Conservation (phyloP, 192 early-diverging fungal genomes). For the Ambispora gerdemannii region DNA sequence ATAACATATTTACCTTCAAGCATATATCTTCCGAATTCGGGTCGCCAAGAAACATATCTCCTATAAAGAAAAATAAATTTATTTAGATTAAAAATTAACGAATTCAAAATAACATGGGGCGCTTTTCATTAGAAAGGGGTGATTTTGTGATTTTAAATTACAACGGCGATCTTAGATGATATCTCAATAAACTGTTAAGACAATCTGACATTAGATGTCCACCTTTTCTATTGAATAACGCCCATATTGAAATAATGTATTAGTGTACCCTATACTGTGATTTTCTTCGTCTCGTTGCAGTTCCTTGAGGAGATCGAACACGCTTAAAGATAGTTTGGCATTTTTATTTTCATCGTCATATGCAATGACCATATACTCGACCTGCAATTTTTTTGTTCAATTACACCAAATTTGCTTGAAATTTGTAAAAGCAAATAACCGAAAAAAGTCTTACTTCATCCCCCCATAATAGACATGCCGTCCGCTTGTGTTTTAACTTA, state of each 20-base stretch:
- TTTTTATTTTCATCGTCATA: constrained; percentile 70
- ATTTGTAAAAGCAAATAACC: neutral
- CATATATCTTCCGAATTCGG: constrained; percentile 98
- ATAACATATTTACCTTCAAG: constrained; percentile 65
- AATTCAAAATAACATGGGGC: no score
- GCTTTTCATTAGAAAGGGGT: no score
- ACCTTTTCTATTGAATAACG: constrained; percentile 67
- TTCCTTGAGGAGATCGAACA: constrained; percentile 73
- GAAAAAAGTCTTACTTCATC: constrained; percentile 73
- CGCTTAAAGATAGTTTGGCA: constrained; percentile 72
- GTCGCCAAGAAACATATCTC: constrained; percentile 74
- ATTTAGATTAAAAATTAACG: no score
- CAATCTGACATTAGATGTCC: constrained; percentile 45
- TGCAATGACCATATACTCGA: constrained; percentile 90
- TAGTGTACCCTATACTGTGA: no score
- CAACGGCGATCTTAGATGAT: no score
- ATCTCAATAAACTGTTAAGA: no score
- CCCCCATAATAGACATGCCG: constrained; percentile 87
- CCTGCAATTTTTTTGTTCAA: no score
- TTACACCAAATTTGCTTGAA: constrained; percentile 1
- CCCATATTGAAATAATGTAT: constrained; percentile 48
- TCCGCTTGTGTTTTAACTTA: constrained; percentile 74
- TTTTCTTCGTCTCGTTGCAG: constrained; percentile 74
- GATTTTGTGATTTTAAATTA: no score
- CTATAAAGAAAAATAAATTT: constrained; percentile 43